A percentile compares a stretch with the other conserved stretches of the same genome.
Conservation (phyloP, 23 red algal genomes). For the Gracilaria vermiculophylla region DNA sequence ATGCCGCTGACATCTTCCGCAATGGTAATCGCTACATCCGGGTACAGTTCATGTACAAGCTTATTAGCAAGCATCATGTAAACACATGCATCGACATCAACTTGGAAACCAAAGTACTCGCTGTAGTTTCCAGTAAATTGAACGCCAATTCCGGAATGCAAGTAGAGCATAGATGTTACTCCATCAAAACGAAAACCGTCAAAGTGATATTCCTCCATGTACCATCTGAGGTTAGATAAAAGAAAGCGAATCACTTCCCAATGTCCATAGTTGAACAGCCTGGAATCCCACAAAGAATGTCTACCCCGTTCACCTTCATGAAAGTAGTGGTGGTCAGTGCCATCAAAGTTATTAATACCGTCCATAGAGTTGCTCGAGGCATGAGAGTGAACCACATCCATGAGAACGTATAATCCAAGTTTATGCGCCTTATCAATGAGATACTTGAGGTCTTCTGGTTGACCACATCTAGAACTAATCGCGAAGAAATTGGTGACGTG, state of each 20-base stretch:
- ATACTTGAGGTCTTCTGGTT: slow-evolving; percentile 94
- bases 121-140: slow-evolving; percentile 84
- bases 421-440: slow-evolving; percentile 92
- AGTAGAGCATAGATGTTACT: slow-evolving; percentile 96
- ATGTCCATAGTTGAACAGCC: slow-evolving; percentile 95
- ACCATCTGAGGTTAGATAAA: slow-evolving; percentile 94
- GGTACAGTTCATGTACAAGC: slow-evolving; percentile 75
- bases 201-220: slow-evolving; percentile 99
- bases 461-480: slow-evolving; percentile 70
- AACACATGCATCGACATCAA: slow-evolving; percentile 97
- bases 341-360: slow-evolving; percentile 97
- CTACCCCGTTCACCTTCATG: slow-evolving; percentile 91
- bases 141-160: slow-evolving; percentile 90
- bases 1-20: slow-evolving; percentile 98
- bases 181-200: slow-evolving; percentile 99
- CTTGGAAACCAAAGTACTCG: slow-evolving; percentile 97
- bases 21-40: slow-evolving; percentile 81
- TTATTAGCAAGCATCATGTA: slow-evolving; percentile 99
- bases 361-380: slow-evolving; percentile 92
- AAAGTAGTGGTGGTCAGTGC: slow-evolving; percentile 96
- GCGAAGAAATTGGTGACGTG: slow-evolving; percentile 99
- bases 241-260: slow-evolving; percentile 99
- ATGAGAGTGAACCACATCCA: slow-evolving; percentile 98
- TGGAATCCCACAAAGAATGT: slow-evolving; percentile 91
- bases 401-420: slow-evolving; percentile 85